Conservation (phyloP, 2,329 filamentous ascomycete genomes). For the Trichoderma sp. region DNA sequence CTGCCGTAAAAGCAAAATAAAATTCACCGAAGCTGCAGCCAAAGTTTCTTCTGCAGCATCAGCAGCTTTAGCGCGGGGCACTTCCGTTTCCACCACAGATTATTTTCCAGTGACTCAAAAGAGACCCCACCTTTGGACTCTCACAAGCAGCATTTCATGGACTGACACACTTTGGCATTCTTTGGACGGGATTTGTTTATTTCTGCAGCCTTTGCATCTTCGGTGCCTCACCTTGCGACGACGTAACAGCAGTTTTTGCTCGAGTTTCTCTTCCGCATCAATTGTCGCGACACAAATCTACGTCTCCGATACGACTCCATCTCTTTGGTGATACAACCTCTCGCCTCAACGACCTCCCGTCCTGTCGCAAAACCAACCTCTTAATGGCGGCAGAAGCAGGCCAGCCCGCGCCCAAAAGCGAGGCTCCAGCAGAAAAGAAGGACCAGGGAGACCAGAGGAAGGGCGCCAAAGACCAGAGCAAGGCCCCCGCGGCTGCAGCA, state of each 20-base stretch:
- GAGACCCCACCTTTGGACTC: constrained; percentile 16
- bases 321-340: background rate
- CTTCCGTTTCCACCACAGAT: constrained; percentile 21
- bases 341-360: background rate
- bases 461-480: constrained; percentile 14
- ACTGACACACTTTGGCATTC: background rate
- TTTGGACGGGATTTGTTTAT: background rate
- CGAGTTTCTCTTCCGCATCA: too few species aligned
- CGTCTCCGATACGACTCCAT: background rate
- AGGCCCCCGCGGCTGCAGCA: constrained; percentile 17
- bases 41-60: constrained; percentile 4
- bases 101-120: constrained; percentile 37
- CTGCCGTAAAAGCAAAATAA: background rate
- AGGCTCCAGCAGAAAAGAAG: constrained; percentile 27
- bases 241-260: too few species aligned
- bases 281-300: background rate
- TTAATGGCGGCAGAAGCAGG: constrained; percentile 36
- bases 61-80: constrained; percentile 36
- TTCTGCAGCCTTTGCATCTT: background rate
- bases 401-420: constrained; percentile 31
- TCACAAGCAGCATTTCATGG: constrained; percentile 9
- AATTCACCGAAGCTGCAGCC: background rate
- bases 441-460: constrained; percentile 17
- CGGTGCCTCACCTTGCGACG: background rate
- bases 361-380: background rate